phyloP scores from a whole-genome alignment of 1,284 basidiomycete genomes.

The Rhodotorula sp. region DNA sequence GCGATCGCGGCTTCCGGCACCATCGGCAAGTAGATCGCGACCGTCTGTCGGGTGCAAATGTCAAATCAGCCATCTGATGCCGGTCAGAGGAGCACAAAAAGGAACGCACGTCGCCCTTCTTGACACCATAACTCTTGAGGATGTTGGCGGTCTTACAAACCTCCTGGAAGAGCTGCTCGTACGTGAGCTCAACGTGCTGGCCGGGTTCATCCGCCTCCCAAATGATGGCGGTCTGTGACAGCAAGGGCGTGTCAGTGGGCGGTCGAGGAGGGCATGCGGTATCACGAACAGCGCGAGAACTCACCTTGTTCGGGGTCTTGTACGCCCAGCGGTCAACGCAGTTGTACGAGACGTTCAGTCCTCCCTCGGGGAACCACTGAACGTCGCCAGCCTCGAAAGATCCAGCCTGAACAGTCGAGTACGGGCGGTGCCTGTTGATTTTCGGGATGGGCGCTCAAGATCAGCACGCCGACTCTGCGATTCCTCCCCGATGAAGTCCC shows the following conservation, averaged over 20 bases:
- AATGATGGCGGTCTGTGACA: constrained; percentile 79
- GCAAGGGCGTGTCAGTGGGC: not conserved
- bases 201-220: constrained; percentile 96
- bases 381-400: constrained; percentile 84
- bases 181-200: constrained; percentile 73
- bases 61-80: not conserved
- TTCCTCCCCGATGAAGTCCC: too few relatives aligned
- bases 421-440: constrained; percentile 66
- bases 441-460: not conserved
- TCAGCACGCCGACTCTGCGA: not conserved
- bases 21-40: constrained; percentile 69
- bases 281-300: constrained; percentile 20
- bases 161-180: constrained; percentile 81
- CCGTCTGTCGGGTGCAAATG: constrained; percentile 52
- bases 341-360: constrained; percentile 79
- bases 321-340: constrained; percentile 96
- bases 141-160: constrained; percentile 89
- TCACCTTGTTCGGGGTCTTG: constrained; percentile 81
- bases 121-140: constrained; percentile 83
- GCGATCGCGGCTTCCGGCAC: constrained; percentile 75
- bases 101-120: constrained; percentile 76
- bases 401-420: constrained; percentile 82
- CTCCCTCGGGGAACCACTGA: constrained; percentile 71
- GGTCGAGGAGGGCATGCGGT: not conserved
- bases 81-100: too few relatives aligned